These are phyloP conservation scores for Babesia caballi DNA, from an alignment of 169 alveolate genomes.

Conservation along the genomic window DNA sequence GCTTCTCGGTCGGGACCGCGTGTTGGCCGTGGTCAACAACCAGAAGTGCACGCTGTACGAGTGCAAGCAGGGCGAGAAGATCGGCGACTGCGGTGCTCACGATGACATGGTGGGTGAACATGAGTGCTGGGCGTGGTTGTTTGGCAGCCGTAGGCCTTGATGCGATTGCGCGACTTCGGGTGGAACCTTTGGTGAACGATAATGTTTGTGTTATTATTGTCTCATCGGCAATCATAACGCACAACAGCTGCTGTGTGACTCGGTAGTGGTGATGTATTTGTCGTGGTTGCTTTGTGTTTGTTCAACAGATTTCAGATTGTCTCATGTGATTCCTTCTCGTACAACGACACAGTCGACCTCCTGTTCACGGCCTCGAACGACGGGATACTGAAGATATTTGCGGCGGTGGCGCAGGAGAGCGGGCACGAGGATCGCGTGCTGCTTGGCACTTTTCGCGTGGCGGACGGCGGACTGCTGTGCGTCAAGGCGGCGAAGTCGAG, in stretches of 20 bases:
- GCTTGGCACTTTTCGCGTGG: conserved; percentile 5
- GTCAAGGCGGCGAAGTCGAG: not conserved
- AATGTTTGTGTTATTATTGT: too few relatives aligned
- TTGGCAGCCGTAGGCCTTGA: not conserved
- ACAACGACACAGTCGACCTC: not conserved
- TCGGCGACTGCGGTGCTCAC: conserved; percentile 9
- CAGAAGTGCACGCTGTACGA: conserved; percentile 50
- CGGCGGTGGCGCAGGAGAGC: not conserved
- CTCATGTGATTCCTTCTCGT: conserved; percentile 28
- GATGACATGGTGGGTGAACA: conserved; percentile 49
- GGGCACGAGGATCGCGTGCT: conserved; percentile 2
- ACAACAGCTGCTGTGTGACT: too few relatives aligned
- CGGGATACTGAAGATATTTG: conserved; percentile 23
- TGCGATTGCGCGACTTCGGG: too few relatives aligned
- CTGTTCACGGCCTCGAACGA: conserved; percentile 47
- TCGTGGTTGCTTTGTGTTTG: not conserved
- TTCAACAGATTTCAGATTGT: conserved; percentile 12
- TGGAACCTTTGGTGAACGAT: too few relatives aligned
- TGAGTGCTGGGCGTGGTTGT: too few relatives aligned
- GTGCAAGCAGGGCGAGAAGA: conserved; percentile 23
- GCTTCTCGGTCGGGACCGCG: conserved; percentile 3
- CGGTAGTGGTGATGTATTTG: not conserved
- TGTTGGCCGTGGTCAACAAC: conserved; percentile 46
- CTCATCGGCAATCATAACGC: too few relatives aligned
- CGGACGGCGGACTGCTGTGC: conserved; percentile 1